Conservation (phyloP, 345 rosid species). For the Syzygium aqueum region DNA sequence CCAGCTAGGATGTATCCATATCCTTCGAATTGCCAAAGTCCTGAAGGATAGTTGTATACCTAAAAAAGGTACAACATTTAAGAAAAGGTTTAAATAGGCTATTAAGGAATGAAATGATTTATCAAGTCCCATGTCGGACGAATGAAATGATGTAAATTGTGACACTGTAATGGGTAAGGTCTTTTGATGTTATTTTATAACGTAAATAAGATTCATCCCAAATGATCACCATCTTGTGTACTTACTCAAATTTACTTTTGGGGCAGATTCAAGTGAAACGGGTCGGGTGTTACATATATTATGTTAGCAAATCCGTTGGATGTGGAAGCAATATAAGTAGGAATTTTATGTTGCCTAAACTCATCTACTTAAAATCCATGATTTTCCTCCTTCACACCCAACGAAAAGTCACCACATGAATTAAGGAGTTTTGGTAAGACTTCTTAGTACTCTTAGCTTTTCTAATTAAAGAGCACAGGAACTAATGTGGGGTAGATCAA, state of each 20-base stretch:
- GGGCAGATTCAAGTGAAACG: no score
- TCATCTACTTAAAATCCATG: not conserved
- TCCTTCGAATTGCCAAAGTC: conserved; percentile 34
- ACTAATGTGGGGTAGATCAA: not conserved
- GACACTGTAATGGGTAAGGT: not conserved
- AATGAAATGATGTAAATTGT: not conserved
- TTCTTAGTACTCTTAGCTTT: not conserved
- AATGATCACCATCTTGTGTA: not conserved
- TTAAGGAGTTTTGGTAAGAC: not conserved
- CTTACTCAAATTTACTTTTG: no score
- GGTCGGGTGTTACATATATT: not conserved
- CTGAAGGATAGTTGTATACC: conserved; percentile 24
- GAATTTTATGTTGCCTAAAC: not conserved
- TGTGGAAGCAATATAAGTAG: not conserved
- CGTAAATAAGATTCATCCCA: not conserved
- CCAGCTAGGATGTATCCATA: conserved; percentile 18
- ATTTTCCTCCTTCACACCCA: not conserved
- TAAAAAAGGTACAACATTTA: not conserved
- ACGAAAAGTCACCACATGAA: not conserved
- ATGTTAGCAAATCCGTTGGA: not conserved
- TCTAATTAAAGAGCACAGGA: not conserved
- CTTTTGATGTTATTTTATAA: not conserved
- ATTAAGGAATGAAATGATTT: not conserved
- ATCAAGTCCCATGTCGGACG: not conserved
- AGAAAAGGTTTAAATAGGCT: not conserved